Evolutionary conservation across 192 early-diverging fungal genomes (phyloP).

Genomic region (Gigaspora rosea): DNA sequence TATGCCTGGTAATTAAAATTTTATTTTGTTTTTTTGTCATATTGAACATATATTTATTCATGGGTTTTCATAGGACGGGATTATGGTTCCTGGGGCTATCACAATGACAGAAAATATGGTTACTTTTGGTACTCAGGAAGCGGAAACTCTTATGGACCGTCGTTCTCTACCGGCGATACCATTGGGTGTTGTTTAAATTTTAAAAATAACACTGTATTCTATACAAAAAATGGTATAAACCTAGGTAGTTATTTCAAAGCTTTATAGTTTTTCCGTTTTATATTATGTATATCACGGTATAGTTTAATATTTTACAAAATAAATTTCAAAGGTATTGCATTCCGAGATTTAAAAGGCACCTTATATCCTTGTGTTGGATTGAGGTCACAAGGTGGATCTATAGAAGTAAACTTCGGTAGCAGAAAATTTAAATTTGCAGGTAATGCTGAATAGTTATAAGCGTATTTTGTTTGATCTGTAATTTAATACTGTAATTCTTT

Average conservation of each 20-base stretch:
- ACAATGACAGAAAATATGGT: constrained; percentile 45
- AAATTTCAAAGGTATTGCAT: constrained; percentile 35
- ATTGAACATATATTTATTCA: neutral
- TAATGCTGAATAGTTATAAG: neutral
- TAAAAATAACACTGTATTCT: constrained; percentile 70
- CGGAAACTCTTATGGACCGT: constrained; percentile 71
- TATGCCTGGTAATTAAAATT: neutral
- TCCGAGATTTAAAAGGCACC: constrained; percentile 45
- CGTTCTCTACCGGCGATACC: constrained; percentile 56
- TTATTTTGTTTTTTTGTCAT: neutral
- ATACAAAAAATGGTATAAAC: constrained; percentile 88
- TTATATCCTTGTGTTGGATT: constrained; percentile 76
- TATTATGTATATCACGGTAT: neutral
- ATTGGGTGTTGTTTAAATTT: constrained; percentile 94
- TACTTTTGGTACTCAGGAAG: constrained; percentile 68
- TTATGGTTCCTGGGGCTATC: constrained; percentile 84
- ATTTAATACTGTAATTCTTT: neutral
- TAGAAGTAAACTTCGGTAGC: constrained; percentile 81
- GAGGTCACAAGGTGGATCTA: constrained; percentile 67
- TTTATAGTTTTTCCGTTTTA: neutral
- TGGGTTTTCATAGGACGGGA: constrained; percentile 72
- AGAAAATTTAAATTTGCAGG: constrained; percentile 64
- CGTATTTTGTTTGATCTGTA: neutral
- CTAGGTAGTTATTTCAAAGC: constrained; percentile 46
- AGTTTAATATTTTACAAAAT: neutral